Percentiles rank a stretch among this genome's conserved stretches.
These are phyloP conservation scores for Cercospora janseana DNA, from an alignment of 2,329 filamentous ascomycete species.

Conservation along the genomic window DNA sequence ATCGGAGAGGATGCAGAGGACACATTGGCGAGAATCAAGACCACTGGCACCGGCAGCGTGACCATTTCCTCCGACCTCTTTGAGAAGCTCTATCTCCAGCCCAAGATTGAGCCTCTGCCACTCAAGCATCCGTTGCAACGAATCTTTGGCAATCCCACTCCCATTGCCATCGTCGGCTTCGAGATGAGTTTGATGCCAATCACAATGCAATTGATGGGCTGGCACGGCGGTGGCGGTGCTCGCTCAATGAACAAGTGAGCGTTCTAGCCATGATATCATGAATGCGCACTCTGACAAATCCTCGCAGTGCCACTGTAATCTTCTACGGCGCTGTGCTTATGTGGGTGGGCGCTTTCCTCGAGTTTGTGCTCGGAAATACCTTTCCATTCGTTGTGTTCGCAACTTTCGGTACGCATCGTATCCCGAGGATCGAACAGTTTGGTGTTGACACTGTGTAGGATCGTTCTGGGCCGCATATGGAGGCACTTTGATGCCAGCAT, in stretches of 20 bases:
- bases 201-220: slow-evolving; percentile 27
- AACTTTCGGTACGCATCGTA: slow-evolving; percentile 20
- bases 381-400: slow-evolving; percentile 29
- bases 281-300: background rate
- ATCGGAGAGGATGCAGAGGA: slow-evolving; percentile 20
- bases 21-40: slow-evolving; percentile 22
- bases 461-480: slow-evolving; percentile 26
- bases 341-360: slow-evolving; percentile 24
- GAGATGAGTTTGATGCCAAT: slow-evolving; percentile 27
- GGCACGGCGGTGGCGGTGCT: slow-evolving; percentile 21
- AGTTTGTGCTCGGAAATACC: slow-evolving; percentile 28
- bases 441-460: slow-evolving; percentile 13
- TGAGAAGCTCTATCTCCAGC: slow-evolving; percentile 27
- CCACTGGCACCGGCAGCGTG: slow-evolving; percentile 23
- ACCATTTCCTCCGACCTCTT: slow-evolving; percentile 28
- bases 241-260: slow-evolving; percentile 22
- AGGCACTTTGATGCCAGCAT: slow-evolving; percentile 20
- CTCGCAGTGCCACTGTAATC: slow-evolving; percentile 22
- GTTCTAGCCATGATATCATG: no score
- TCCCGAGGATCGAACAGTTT: no score
- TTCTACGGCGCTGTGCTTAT: slow-evolving; percentile 26
- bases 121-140: slow-evolving; percentile 27
- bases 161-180: slow-evolving; percentile 26
- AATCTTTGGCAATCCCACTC: slow-evolving; percentile 27
- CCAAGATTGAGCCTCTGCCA: slow-evolving; percentile 20